These are phyloP conservation scores for Hypomontagnella monticulosa DNA, from an alignment of 495 filamentous ascomycete species.

Conservation along the genomic window DNA sequence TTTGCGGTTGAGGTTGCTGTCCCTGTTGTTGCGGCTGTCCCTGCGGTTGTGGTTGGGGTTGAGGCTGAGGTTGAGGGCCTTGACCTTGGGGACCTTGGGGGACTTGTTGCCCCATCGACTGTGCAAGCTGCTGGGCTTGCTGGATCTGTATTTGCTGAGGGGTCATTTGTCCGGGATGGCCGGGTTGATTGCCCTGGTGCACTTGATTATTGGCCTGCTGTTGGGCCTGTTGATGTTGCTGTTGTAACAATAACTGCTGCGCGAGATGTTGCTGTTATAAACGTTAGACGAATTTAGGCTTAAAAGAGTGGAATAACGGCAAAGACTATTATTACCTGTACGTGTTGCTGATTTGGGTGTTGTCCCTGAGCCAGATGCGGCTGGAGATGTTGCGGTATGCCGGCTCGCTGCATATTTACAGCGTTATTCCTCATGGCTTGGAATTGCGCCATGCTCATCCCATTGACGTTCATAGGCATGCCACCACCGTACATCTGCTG, in stretches of 20 bases:
- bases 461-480: constrained; percentile 65
- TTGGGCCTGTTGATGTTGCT: constrained; percentile 63
- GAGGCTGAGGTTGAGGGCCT: constrained; percentile 46
- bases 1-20: constrained; percentile 47
- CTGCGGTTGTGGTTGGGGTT: constrained; percentile 46
- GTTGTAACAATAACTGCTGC: constrained; percentile 55
- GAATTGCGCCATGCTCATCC: constrained; percentile 56
- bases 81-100: constrained; percentile 45
- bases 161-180: constrained; percentile 55
- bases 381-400: constrained; percentile 58
- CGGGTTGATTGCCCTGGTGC: constrained; percentile 51
- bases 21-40: constrained; percentile 46
- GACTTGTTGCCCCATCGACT: constrained; percentile 44
- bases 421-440: constrained; percentile 60
- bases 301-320: constrained; percentile 1
- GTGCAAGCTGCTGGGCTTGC: constrained; percentile 47
- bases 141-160: constrained; percentile 52
- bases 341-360: constrained; percentile 55
- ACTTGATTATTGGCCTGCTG: constrained; percentile 56
- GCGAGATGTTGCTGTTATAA: constrained; percentile 43
- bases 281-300: background rate
- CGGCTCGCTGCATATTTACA: constrained; percentile 49
- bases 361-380: constrained; percentile 59
- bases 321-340: constrained; percentile 30
- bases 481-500: constrained; percentile 58